Conservation (phyloP, 345 rosid species). For the Lepidium didymum region DNA sequence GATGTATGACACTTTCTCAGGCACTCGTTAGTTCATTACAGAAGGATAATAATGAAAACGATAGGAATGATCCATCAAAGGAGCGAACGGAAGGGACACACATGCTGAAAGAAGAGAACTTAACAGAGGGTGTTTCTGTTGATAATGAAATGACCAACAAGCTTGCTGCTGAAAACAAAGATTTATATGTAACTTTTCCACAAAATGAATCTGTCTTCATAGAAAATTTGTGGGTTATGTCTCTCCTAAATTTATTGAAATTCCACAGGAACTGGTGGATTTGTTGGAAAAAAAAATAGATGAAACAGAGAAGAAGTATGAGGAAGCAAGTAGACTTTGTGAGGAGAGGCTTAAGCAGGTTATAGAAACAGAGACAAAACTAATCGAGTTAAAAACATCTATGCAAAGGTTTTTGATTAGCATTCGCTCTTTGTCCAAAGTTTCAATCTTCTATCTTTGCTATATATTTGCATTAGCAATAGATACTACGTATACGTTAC, state of each 20-base stretch:
- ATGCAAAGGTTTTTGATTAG: constrained; percentile 60
- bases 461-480: neutral
- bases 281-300: constrained; percentile 70
- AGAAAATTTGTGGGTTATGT: neutral
- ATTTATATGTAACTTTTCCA: constrained; percentile 48
- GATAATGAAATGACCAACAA: constrained; percentile 53
- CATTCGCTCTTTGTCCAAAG: neutral
- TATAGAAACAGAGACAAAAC: constrained; percentile 64
- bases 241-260: constrained; percentile 4
- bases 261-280: constrained; percentile 47
- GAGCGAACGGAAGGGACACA: constrained; percentile 8
- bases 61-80: constrained; percentile 39
- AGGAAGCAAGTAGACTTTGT: constrained; percentile 64
- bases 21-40: constrained; percentile 64
- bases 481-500: neutral
- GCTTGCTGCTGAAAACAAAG: constrained; percentile 74
- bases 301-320: constrained; percentile 74
- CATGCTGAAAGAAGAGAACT: constrained; percentile 5
- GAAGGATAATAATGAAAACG: constrained; percentile 52
- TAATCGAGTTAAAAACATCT: constrained; percentile 75
- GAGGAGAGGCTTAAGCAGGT: constrained; percentile 82
- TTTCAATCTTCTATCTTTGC: neutral
- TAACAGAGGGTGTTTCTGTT: constrained; percentile 12
- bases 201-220: neutral
- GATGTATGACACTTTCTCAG: constrained; percentile 28